Evolutionary conservation across 2,329 filamentous ascomycete species (phyloP).

Genomic region (Aspergillus caelatus): DNA sequence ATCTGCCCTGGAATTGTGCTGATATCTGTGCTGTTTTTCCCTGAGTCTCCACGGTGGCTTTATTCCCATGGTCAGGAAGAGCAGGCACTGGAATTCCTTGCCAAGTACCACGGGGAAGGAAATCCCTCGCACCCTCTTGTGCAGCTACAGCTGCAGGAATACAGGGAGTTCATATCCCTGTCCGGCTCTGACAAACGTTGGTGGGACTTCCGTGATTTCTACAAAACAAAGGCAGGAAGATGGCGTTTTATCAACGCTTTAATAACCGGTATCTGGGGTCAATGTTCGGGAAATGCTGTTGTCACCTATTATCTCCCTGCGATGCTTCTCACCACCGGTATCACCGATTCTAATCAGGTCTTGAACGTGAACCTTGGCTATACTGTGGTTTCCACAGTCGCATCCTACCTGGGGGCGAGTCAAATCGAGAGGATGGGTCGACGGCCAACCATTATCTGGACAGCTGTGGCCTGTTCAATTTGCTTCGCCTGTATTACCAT

Average conservation of each 20-base stretch:
- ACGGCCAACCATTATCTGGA: conserved; percentile 57
- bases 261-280: conserved; percentile 13
- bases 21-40: conserved; percentile 44
- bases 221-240: conserved; percentile 4
- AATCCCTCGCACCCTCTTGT: conserved; percentile 46
- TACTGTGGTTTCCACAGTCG: conserved; percentile 57
- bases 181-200: conserved; percentile 36
- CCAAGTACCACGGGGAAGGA: conserved; percentile 48
- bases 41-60: conserved; percentile 46
- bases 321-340: conserved; percentile 56
- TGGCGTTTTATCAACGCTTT: conserved; percentile 13
- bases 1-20: conserved; percentile 50
- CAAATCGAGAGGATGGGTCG: conserved; percentile 62
- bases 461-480: conserved; percentile 45
- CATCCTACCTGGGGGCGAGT: conserved; percentile 56
- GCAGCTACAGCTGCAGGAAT: conserved; percentile 46
- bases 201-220: conserved; percentile 23
- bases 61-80: conserved; percentile 22
- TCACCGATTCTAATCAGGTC: conserved; percentile 50
- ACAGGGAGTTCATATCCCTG: conserved; percentile 29
- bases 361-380: conserved; percentile 60
- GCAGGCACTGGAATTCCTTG: conserved; percentile 40
- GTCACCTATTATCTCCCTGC: conserved; percentile 60
- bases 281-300: conserved; percentile 21
- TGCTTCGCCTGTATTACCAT: conserved; percentile 47